Evolutionary conservation across 2,329 filamentous ascomycete genomes (phyloP).

Genomic region (Sporothrix pseudoabietina): DNA sequence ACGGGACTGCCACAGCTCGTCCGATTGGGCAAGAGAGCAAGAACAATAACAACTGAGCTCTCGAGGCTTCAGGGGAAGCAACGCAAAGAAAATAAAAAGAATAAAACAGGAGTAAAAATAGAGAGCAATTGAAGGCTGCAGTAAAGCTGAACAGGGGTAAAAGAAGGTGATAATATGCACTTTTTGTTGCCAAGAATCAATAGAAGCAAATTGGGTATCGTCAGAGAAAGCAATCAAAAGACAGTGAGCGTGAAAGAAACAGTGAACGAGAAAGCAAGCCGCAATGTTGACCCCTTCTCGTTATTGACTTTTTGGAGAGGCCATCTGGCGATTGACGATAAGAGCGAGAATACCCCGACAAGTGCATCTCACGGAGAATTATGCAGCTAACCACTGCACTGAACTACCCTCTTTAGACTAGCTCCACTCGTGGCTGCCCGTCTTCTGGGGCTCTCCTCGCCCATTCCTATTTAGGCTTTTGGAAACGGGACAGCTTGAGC

Average conservation of each 20-base stretch:
- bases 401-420: neutral
- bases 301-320: conserved; percentile 16
- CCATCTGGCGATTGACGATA: conserved; percentile 20
- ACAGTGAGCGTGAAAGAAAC: neutral
- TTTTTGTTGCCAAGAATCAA: neutral
- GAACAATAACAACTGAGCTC: neutral
- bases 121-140: neutral
- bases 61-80: neutral
- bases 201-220: neutral
- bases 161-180: neutral
- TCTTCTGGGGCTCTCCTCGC: neutral
- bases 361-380: neutral
- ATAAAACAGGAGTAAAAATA: neutral
- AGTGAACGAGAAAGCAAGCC: neutral
- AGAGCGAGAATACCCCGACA: neutral
- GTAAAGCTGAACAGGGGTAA: neutral
- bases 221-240: neutral
- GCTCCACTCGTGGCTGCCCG: neutral
- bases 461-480: conserved; percentile 29
- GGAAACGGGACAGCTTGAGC: conserved; percentile 40
- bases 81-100: neutral
- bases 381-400: neutral
- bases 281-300: neutral
- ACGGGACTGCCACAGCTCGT: neutral
- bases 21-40: neutral